Conservation (phyloP, 768 basidiomycete genomes). For the Zangia roseola region DNA sequence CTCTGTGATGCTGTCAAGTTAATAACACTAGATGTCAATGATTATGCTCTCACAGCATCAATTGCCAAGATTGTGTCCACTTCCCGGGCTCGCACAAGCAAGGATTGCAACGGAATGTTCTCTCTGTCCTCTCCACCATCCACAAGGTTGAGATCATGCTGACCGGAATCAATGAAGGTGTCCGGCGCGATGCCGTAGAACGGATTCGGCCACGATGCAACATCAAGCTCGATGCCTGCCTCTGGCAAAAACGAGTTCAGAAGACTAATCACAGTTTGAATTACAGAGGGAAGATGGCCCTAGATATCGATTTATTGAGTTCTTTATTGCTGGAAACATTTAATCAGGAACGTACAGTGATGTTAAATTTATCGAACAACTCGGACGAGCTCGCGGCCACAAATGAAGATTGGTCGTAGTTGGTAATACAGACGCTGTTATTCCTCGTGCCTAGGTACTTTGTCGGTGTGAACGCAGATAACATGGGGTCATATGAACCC, state of each 20-base stretch:
- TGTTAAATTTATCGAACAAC: constrained; percentile 32
- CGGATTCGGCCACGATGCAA: constrained; percentile 37
- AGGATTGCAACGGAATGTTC: constrained; percentile 47
- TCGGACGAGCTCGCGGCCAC: constrained; percentile 42
- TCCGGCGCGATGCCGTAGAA: constrained; percentile 36
- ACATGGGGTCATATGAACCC: constrained; percentile 42
- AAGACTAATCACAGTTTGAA: constrained; percentile 14
- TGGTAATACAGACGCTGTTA: constrained; percentile 30
- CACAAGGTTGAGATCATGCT: constrained; percentile 33
- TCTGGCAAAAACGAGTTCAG: constrained; percentile 26
- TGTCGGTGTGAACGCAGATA: constrained; percentile 45
- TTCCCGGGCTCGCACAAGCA: constrained; percentile 44
- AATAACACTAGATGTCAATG: background rate
- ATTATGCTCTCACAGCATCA: constrained; percentile 35
- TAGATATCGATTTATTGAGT: constrained; percentile 2
- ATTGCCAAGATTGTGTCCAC: constrained; percentile 53
- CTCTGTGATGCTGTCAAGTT: constrained; percentile 6
- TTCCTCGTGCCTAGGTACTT: constrained; percentile 45
- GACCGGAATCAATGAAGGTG: constrained; percentile 34
- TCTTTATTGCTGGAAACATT: background rate
- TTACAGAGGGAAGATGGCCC: too few relatives aligned
- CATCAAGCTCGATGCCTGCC: constrained; percentile 26
- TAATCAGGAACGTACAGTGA: constrained; percentile 20
- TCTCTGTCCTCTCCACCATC: constrained; percentile 46
- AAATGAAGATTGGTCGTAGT: constrained; percentile 35